A percentile compares a stretch with the other conserved stretches of the same genome.
phyloP scores from a whole-genome alignment of 192 early-diverging fungal species.

The Coemansia umbellata region DNA sequence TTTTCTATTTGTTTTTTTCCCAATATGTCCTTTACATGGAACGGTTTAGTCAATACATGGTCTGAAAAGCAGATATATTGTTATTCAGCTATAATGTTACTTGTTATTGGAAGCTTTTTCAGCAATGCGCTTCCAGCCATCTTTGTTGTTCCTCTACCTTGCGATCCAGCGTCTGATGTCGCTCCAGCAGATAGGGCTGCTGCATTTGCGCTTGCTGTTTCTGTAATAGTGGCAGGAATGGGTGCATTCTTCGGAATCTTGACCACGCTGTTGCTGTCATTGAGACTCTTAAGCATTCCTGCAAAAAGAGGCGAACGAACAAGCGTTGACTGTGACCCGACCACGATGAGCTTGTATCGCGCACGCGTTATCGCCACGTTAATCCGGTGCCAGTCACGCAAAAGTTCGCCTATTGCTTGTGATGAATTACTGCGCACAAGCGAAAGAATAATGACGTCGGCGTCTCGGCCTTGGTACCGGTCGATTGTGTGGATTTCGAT shows the following conservation, averaged over 20 bases:
- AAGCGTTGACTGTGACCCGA: constrained; percentile 79
- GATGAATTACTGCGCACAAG: constrained; percentile 78
- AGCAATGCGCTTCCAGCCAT: constrained; percentile 20
- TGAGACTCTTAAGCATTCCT: constrained; percentile 49
- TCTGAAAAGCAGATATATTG: neutral
- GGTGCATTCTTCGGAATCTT: constrained; percentile 17
- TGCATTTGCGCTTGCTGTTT: neutral
- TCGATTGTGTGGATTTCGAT: constrained; percentile 89
- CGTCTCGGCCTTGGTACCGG: constrained; percentile 92
- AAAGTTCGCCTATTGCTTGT: constrained; percentile 72
- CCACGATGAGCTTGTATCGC: constrained; percentile 79
- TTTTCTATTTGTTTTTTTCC: neutral
- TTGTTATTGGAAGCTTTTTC: constrained; percentile 12
- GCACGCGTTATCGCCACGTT: constrained; percentile 95
- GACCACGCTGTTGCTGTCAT: constrained; percentile 7
- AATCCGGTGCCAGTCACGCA: constrained; percentile 87
- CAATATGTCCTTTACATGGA: neutral
- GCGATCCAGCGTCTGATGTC: too few relatives aligned
- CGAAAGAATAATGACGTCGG: constrained; percentile 85
- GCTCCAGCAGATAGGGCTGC: neutral
- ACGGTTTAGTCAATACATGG: too few relatives aligned
- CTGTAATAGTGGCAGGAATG: constrained; percentile 5
- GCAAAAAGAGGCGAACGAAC: constrained; percentile 54
- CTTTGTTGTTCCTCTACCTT: too few relatives aligned
- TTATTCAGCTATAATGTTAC: constrained; percentile 37